Percentiles rank a stretch among this genome's conserved stretches.
Evolutionary conservation across 1,139 yeast species (phyloP).

Genomic region (Sugiyamaella pinicola): DNA sequence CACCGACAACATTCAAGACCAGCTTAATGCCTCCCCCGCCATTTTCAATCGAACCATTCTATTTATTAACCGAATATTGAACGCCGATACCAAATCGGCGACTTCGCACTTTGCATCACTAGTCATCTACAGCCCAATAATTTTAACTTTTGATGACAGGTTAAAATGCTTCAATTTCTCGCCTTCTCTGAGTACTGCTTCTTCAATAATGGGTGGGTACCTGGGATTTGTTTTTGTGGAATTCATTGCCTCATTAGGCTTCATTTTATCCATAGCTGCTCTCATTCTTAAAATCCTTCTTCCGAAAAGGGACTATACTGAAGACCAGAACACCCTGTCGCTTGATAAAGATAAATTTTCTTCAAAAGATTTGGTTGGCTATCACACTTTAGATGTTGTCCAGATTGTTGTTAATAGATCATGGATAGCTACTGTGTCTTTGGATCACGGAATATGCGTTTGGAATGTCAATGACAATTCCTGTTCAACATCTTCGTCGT

Average conservation of each 20-base stretch:
- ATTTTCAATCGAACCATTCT: constrained; percentile 1
- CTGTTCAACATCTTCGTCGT: constrained; percentile 34
- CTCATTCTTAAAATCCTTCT: constrained; percentile 42
- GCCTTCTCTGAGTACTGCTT: constrained; percentile 8
- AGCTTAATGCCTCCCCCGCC: neutral
- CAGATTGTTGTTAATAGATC: constrained; percentile 57
- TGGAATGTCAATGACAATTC: constrained; percentile 73
- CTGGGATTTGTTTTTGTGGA: constrained; percentile 36
- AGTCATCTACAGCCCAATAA: constrained; percentile 25
- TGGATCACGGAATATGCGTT: constrained; percentile 68
- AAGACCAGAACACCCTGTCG: constrained; percentile 15
- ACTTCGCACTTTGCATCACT: neutral
- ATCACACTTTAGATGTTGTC: constrained; percentile 65
- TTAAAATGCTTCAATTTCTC: constrained; percentile 8
- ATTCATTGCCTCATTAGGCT: constrained; percentile 47
- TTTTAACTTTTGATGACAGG: constrained; percentile 12
- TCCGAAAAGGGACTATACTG: constrained; percentile 25
- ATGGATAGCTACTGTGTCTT: constrained; percentile 64
- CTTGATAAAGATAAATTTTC: constrained; percentile 38
- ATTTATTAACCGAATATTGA: constrained; percentile 4
- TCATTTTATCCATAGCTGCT: constrained; percentile 47
- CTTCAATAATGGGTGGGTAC: constrained; percentile 20
- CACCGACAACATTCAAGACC: neutral
- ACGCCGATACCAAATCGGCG: neutral
- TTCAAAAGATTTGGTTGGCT: constrained; percentile 57